Conservation (phyloP, 768 basidiomycete species). For the Pisolithus marmoratus region DNA sequence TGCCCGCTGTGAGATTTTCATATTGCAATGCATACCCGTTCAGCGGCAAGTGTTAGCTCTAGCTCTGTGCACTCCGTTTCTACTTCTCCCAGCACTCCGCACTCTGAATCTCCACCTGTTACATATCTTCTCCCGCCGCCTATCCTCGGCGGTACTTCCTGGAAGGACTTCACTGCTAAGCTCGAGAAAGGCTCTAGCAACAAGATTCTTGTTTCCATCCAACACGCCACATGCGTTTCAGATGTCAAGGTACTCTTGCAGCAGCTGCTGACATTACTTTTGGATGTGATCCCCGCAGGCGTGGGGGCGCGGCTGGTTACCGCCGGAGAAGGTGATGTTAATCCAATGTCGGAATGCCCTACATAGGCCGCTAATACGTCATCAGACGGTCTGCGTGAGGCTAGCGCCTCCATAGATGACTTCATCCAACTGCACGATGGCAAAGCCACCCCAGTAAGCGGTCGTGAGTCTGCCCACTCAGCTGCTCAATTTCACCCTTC, state of each 20-base stretch:
- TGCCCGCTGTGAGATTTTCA: neutral
- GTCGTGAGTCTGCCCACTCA: neutral
- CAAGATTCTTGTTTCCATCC: constrained; percentile 19
- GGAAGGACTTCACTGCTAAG: constrained; percentile 14
- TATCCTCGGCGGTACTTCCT: constrained; percentile 6
- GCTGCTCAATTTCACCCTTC: neutral
- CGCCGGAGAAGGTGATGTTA: constrained; percentile 14
- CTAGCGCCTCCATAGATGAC: constrained; percentile 12
- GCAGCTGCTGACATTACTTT: constrained; percentile 5
- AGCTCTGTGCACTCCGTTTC: constrained; percentile 12
- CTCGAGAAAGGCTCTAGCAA: constrained; percentile 26
- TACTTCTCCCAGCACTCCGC: constrained; percentile 13
- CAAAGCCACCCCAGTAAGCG: constrained; percentile 11
- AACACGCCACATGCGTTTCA: constrained; percentile 7
- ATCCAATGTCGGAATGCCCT: neutral
- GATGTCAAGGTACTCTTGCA: constrained; percentile 6
- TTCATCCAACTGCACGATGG: constrained; percentile 10
- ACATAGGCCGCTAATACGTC: neutral
- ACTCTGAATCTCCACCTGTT: constrained; percentile 17
- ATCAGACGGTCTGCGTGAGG: constrained; percentile 15
- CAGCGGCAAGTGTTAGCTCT: constrained; percentile 10
- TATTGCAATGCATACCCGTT: constrained; percentile 16
- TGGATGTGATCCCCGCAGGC: constrained; percentile 9
- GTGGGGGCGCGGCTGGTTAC: constrained; percentile 13
- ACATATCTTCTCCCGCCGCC: constrained; percentile 18